Base-by-base conservation (phyloP, 2,329 filamentous ascomycete genomes). In the Pestalotiopsis sp. region DNA sequence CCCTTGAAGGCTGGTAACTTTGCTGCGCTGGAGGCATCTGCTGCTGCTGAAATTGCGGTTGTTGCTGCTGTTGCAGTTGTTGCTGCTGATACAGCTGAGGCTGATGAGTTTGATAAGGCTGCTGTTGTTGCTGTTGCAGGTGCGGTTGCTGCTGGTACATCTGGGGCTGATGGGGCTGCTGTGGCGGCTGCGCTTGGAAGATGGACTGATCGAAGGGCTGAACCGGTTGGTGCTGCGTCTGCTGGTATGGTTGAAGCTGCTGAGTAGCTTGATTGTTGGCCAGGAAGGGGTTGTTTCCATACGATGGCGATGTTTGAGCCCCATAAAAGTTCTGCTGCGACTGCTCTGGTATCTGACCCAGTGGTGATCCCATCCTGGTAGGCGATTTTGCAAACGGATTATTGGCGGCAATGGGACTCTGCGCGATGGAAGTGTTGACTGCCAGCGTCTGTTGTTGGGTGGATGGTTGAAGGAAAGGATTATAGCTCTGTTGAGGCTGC, bases 401-500 rank as follows among this genome's bases (percentile, higher is more conserved):
- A 62, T 70, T 74, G 27, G 67, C 72, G 38, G 73, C 70, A 40
- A 75, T 74, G 49, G 76, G 76, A 27, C 68, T 73, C 27, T 77
- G 74, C 59, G 74, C 73, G 2, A 73, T 71, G 3, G 73, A 72
- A 11, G 74, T 78, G 65, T 75, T 78, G 52, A 78, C 68, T 1
- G 76, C 74, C 56, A 76, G 45, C n/a, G 69, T 57, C n/a, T 74
- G 72, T 63, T 81, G 80, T 36, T 77, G 75, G 68, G 78, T 79
- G 66, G 76, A 72, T 31, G 75, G 65, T 68, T 79, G 78, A 56
- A 88, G 79, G 74, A 88, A 89, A 0, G 87, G 86, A 69, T 89
- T 89, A 72, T 87, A 85, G 66, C 80, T 80, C 4, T 83, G 80
- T 45, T 78, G 77, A 20, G 78, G 74, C 66, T 85, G 84, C 20